Evolutionary conservation across 768 basidiomycete genomes (phyloP), one percentile per base, ranked within the genome.

Genomic region (Infundibulicybe gibba): DNA sequence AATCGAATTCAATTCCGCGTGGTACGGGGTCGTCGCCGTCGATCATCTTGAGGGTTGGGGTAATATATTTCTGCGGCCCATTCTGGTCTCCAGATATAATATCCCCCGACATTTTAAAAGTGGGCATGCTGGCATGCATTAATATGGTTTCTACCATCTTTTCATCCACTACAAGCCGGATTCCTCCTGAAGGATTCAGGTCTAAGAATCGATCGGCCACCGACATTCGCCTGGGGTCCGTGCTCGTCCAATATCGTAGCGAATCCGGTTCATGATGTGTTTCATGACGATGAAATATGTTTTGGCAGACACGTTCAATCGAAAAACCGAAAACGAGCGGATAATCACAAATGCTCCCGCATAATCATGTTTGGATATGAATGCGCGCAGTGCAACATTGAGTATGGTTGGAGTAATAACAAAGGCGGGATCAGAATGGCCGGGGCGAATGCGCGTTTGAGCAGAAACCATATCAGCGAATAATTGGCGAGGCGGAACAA

Each of bases 361-460:
- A 48, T 77, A 81, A 59, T 81, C 81, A 2, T 62, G 60, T 9
- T 60, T 54, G 0, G 56, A 57, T 45, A 81, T 57, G 51, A 79
- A 76, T 0, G 69, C 61, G n/a, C 69, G 68, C 4, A 82, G 61
- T 1, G 70, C 68, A 20, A 67, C 53, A 51, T 71, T 71, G 32
- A 80, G 55, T 1, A 74, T 59, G 30, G 60, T 66, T 0, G 63
- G 60, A 14, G 59, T 63, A 12, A 68, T 40, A 6, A 63, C 44
- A 6, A 66, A 56, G 0, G 63, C 62, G 5, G 46, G 32, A 14
- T 49, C 50, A 13, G 30, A 43, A 25, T 25, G 25, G 25, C 25
- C 25, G 25, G 25, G 25, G 25, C 25, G 25, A 25, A 25, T 25
- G 8, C 25, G 25, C 25, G 25, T 25, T 2, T 31, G 40, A 48